These are phyloP conservation scores for Parathielavia appendiculata DNA, from an alignment of 495 filamentous ascomycete species.

Conservation along the genomic window DNA sequence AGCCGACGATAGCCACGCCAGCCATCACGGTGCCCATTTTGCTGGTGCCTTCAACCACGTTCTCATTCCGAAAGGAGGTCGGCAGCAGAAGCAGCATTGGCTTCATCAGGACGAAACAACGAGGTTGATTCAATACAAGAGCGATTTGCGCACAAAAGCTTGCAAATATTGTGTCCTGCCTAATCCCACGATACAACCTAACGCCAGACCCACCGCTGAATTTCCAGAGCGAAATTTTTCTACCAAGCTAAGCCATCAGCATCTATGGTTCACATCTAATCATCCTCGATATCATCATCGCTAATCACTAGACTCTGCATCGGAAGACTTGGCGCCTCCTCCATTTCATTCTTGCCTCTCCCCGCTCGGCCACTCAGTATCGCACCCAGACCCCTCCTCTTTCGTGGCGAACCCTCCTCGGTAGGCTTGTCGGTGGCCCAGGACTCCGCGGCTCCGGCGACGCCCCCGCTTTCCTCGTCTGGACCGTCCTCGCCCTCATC, in stretches of 20 bases:
- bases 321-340: conserved; percentile 35
- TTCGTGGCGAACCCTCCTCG: conserved; percentile 40
- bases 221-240: not conserved
- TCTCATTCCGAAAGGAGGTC: no score
- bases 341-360: conserved; percentile 15
- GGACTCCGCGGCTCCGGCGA: conserved; percentile 33
- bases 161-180: not conserved
- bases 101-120: not conserved
- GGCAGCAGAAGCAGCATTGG: not conserved
- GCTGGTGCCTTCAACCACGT: not conserved
- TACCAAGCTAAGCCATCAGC: not conserved
- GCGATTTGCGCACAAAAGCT: no score
- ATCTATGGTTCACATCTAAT: conserved; percentile 32
- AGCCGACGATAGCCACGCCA: conserved; percentile 3
- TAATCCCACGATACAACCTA: not conserved
- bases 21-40: conserved; percentile 14
- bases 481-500: conserved; percentile 47
- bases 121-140: not conserved
- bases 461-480: conserved; percentile 35
- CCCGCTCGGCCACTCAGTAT: conserved; percentile 21
- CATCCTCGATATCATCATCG: conserved; percentile 96
- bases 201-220: not conserved
- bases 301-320: conserved; percentile 69
- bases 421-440: conserved; percentile 56
- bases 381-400: conserved; percentile 26